Percentiles rank a stretch among this genome's conserved stretches.
These are phyloP conservation scores for Cardamine resedifolia DNA, from an alignment of 345 rosid genomes.

Conservation along the genomic window DNA sequence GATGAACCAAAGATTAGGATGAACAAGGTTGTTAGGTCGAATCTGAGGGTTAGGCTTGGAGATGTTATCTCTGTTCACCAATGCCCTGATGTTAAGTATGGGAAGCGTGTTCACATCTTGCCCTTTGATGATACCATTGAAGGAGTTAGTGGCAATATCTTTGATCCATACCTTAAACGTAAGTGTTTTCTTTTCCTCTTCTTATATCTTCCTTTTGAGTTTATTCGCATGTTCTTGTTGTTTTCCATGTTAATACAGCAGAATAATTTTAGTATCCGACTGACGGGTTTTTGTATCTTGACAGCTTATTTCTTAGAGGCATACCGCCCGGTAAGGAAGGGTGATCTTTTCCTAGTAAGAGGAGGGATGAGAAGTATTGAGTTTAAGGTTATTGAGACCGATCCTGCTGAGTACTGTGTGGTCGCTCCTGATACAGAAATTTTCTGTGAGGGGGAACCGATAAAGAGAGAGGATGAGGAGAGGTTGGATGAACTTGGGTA, in stretches of 20 bases:
- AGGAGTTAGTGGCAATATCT: slow-evolving; percentile 63
- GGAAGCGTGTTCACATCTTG: slow-evolving; percentile 66
- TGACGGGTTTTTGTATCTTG: neutral
- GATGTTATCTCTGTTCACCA: slow-evolving; percentile 69
- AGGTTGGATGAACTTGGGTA: slow-evolving; percentile 69
- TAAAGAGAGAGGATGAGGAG: slow-evolving; percentile 71
- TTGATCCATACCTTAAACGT: slow-evolving; percentile 68
- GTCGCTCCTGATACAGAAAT: slow-evolving; percentile 74
- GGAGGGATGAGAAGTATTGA: slow-evolving; percentile 79
- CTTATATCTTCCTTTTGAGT: neutral
- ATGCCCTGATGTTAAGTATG: slow-evolving; percentile 70
- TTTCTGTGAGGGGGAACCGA: slow-evolving; percentile 71
- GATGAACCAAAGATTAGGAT: slow-evolving; percentile 59
- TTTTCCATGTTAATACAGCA: neutral
- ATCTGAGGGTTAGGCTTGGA: slow-evolving; percentile 68
- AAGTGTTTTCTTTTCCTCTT: slow-evolving; percentile 24
- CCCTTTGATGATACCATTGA: slow-evolving; percentile 70
- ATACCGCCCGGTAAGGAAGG: slow-evolving; percentile 67
- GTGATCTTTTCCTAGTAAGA: slow-evolving; percentile 63
- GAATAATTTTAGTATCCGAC: neutral
- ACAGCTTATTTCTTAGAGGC: slow-evolving; percentile 73
- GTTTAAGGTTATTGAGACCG: slow-evolving; percentile 48
- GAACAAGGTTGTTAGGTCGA: slow-evolving; percentile 69
- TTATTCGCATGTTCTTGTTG: neutral
- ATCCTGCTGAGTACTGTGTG: slow-evolving; percentile 67